Conservation (phyloP, 2,329 filamentous ascomycete species). For the Xylaria hypoxylon region DNA sequence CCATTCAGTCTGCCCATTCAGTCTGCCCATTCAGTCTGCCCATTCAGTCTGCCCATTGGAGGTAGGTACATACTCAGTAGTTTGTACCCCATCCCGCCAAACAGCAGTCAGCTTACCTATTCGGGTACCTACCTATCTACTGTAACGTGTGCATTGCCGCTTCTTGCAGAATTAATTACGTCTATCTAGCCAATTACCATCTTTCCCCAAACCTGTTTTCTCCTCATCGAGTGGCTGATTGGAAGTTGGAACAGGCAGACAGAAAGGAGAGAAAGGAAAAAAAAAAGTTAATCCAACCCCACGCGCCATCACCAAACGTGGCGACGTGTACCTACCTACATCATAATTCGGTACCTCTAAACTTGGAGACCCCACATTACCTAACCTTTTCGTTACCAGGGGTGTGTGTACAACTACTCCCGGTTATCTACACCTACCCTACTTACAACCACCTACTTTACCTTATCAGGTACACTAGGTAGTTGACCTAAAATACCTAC, state of each 20-base stretch:
- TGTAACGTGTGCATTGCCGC: slow-evolving; percentile 8
- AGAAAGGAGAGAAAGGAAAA: slow-evolving; percentile 1
- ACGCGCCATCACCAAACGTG: slow-evolving; percentile 22
- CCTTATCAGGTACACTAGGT: no score
- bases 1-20: no score
- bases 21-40: no score
- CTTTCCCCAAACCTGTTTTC: neutral
- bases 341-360: slow-evolving; percentile 7
- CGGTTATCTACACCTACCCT: neutral
- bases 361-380: slow-evolving; percentile 5
- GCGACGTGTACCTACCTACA: slow-evolving; percentile 24
- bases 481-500: no score
- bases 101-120: slow-evolving; percentile 1
- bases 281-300: slow-evolving; percentile 12
- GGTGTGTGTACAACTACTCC: neutral
- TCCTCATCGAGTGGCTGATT: neutral
- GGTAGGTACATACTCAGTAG: no score
- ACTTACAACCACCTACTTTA: no score
- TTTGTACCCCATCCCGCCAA: slow-evolving; percentile 1
- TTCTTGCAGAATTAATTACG: slow-evolving; percentile 5
- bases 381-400: neutral
- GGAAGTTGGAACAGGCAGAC: neutral
- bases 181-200: slow-evolving; percentile 8
- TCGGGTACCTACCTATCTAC: slow-evolving; percentile 12
- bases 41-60: no score